Percentiles rank a stretch among this genome's conserved stretches.
Evolutionary conservation across 2,329 filamentous ascomycete genomes (phyloP).

Genomic region (Nakataea oryzae): DNA sequence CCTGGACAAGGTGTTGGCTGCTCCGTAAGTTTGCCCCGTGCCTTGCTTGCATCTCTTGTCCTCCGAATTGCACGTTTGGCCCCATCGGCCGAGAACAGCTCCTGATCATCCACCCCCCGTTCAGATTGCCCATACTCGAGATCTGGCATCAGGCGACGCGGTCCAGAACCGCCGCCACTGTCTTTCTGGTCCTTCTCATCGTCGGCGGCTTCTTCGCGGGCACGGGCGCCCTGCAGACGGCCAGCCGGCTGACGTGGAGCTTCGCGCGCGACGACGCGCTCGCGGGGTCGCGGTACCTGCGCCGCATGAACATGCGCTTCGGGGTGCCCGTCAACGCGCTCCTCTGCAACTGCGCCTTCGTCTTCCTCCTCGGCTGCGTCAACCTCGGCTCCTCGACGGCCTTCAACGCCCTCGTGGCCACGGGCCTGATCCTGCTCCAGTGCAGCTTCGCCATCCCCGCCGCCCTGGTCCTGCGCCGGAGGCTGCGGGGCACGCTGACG

Average conservation of each 20-base stretch:
- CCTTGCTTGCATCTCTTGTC: not conserved
- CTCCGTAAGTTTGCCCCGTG: slow-evolving; percentile 1
- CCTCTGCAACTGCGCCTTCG: slow-evolving; percentile 19
- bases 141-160: slow-evolving; percentile 30
- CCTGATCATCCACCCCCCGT: slow-evolving; percentile 11
- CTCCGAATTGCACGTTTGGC: not conserved
- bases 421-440: slow-evolving; percentile 30
- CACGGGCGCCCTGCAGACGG: slow-evolving; percentile 30
- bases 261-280: not conserved
- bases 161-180: slow-evolving; percentile 25
- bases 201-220: slow-evolving; percentile 33
- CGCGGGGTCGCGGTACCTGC: not conserved
- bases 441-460: slow-evolving; percentile 30
- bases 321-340: slow-evolving; percentile 1
- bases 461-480: not conserved
- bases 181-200: slow-evolving; percentile 24
- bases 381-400: slow-evolving; percentile 32
- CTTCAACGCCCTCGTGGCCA: slow-evolving; percentile 29
- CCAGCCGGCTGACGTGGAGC: slow-evolving; percentile 25
- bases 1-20: slow-evolving; percentile 23
- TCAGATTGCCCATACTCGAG: slow-evolving; percentile 32
- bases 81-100: not conserved
- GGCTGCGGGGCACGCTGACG: not conserved
- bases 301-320: not conserved
- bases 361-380: slow-evolving; percentile 27